These are phyloP conservation scores for Debaryomyces psychrophilus DNA, from an alignment of 1,139 yeast species.

Conservation along the genomic window DNA sequence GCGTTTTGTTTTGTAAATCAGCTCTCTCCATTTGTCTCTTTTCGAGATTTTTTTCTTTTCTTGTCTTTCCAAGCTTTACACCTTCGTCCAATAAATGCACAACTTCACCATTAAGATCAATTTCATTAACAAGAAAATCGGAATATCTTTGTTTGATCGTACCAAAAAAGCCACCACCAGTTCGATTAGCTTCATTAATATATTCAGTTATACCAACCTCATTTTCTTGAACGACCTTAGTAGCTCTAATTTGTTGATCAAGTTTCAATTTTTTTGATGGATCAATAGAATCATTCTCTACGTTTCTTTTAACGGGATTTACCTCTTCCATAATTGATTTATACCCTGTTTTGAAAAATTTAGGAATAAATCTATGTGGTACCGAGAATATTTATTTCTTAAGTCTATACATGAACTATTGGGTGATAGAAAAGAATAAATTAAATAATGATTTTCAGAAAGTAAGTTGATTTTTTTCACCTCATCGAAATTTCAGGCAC, in stretches of 20 bases:
- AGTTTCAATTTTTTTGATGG: conserved; percentile 13
- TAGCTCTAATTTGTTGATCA: conserved; percentile 14
- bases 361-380: conserved; percentile 9
- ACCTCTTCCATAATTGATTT: conserved; percentile 14
- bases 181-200: conserved; percentile 46
- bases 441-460: neutral
- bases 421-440: neutral
- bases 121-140: conserved; percentile 94
- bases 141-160: conserved; percentile 84
- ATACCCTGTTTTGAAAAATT: conserved; percentile 6
- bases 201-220: conserved; percentile 88
- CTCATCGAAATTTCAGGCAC: conserved; percentile 10
- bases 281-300: conserved; percentile 9
- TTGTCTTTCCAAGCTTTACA: conserved; percentile 52
- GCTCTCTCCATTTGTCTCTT: conserved; percentile 43
- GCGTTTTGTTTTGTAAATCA: conserved; percentile 38
- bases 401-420: conserved; percentile 12
- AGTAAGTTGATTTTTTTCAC: conserved; percentile 1
- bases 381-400: conserved; percentile 14
- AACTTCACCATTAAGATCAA: conserved; percentile 67
- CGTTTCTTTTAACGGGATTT: conserved; percentile 13
- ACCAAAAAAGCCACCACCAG: conserved; percentile 70
- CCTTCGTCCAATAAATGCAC: conserved; percentile 80
- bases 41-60: conserved; percentile 54
- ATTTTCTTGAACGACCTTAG: conserved; percentile 47